These are phyloP conservation scores for Dalbergia cochinchinensis DNA, from an alignment of 306 rosid genomes.

Conservation along the genomic window DNA sequence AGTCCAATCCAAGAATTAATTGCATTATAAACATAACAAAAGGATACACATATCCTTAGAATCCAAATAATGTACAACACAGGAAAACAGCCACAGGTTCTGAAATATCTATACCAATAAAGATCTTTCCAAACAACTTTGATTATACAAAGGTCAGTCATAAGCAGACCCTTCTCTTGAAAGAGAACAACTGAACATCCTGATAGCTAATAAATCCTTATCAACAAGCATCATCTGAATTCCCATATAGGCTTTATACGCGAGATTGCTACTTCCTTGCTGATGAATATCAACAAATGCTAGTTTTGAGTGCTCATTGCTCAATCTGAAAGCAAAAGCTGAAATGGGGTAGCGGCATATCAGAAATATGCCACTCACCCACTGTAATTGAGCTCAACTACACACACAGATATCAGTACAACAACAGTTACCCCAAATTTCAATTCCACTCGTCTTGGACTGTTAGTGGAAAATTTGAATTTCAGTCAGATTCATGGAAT, in stretches of 20 bases:
- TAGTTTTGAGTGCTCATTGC: too few relatives aligned
- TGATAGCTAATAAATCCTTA: slow-evolving; percentile 15
- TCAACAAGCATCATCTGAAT: slow-evolving; percentile 5
- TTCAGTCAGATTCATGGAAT: too few relatives aligned
- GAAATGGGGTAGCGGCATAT: too few relatives aligned
- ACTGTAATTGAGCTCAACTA: too few relatives aligned
- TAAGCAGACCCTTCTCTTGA: slow-evolving; percentile 3
- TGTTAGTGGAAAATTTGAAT: too few relatives aligned
- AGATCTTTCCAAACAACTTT: slow-evolving; percentile 28
- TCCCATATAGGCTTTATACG: slow-evolving; percentile 55
- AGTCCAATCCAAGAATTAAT: neutral
- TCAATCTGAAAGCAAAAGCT: too few relatives aligned
- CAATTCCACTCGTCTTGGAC: too few relatives aligned
- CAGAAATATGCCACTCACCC: too few relatives aligned
- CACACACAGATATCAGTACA: too few relatives aligned
- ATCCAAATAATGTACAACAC: slow-evolving; percentile 20
- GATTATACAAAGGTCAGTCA: slow-evolving; percentile 13
- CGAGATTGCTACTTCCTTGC: slow-evolving; percentile 47
- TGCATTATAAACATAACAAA: neutral
- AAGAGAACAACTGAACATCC: slow-evolving; percentile 19
- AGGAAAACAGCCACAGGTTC: slow-evolving; percentile 13
- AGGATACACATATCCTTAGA: neutral
- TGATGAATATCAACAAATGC: too few relatives aligned
- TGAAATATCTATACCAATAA: slow-evolving; percentile 14
- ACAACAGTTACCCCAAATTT: too few relatives aligned